Base-by-base conservation (phyloP, 768 basidiomycete species). In the Lactarius hatsudake region DNA sequence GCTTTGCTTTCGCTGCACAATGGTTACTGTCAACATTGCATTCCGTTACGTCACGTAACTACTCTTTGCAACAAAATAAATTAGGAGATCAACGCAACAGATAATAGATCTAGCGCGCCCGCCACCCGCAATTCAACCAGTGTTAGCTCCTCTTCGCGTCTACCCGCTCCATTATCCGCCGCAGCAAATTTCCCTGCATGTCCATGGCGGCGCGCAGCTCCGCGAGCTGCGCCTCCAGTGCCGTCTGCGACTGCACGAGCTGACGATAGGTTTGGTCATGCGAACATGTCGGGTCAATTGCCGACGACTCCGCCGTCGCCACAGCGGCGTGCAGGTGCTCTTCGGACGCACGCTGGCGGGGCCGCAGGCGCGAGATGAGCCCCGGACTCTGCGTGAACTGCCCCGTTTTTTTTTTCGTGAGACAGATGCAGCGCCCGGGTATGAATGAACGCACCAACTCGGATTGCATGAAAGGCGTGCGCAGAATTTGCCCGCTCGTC, bases 201-300 rank as follows among this genome's bases (percentile, higher is more conserved):
- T 89, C 86, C n/a, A 90, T 80, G 8, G 81, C 79, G 6, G 70
- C 74, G 13, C 81, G 78, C 51, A 91, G 77, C 64, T 87, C 86
- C 10, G 79, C 75, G 55, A 92, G 88, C 76, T 91, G 89, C 54
- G 76, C 77, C 67, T 84, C 85, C 51, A 92, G 77, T 74, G 87
- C 88, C 10, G 82, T 82, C 73, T 89, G 87, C 67, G 88, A 88
- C 72, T 86, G 82, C 5, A 85, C 86, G 1, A 88, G 78, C 71
- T 88, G 89, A 40, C 81, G 75, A 64, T 87, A 88, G 0, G 81
- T 78, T 15, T 88, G 77, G 66, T 88, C 86, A 2, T 66, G 77
- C 67, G 42, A 59, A 61, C 34, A 26, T 3, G 12, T 26, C 23
- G 48, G 71, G 10, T 20, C 26, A 17, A 0, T 26, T 13, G 53